phyloP scores from a whole-genome alignment of 805 yeast genomes.

The Millerozyma miso region DNA sequence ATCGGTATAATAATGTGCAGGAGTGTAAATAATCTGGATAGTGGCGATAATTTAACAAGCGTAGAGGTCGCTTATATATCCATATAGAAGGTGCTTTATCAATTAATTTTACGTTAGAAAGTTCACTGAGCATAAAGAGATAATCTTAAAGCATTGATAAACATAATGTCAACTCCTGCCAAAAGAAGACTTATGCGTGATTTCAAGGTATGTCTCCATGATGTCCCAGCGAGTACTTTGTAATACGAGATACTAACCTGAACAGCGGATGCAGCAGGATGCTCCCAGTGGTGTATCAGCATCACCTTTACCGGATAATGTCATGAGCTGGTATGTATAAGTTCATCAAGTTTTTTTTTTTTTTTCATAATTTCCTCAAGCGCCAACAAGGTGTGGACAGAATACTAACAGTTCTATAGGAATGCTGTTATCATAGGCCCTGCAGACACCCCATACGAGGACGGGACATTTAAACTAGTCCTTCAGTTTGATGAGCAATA shows the following conservation, averaged over 20 bases:
- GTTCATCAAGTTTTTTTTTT: neutral
- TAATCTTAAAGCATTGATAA: too few relatives aligned
- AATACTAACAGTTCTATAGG: constrained; percentile 20
- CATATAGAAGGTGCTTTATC: neutral
- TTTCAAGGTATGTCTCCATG: constrained; percentile 63
- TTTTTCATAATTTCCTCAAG: neutral
- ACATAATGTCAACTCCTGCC: constrained; percentile 96
- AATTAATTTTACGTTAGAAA: neutral
- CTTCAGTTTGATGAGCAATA: constrained; percentile 94
- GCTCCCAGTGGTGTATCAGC: constrained; percentile 98
- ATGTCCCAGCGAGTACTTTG: neutral
- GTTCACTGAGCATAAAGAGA: too few relatives aligned
- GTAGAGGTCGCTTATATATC: neutral
- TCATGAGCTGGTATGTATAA: constrained; percentile 70
- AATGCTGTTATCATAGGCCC: constrained; percentile 98
- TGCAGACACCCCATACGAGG: constrained; percentile 95
- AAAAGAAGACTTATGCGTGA: constrained; percentile 98
- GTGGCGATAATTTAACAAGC: too few relatives aligned
- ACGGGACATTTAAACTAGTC: constrained; percentile 86
- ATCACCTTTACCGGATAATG: constrained; percentile 93
- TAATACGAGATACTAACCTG: constrained; percentile 12
- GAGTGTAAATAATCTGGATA: too few relatives aligned
- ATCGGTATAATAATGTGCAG: too few relatives aligned
- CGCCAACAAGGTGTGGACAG: neutral
- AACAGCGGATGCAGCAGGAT: constrained; percentile 89